Evolutionary conservation across 768 basidiomycete species (phyloP), one percentile per base, ranked within the genome.

Genomic region (Trametes sanguinea): DNA sequence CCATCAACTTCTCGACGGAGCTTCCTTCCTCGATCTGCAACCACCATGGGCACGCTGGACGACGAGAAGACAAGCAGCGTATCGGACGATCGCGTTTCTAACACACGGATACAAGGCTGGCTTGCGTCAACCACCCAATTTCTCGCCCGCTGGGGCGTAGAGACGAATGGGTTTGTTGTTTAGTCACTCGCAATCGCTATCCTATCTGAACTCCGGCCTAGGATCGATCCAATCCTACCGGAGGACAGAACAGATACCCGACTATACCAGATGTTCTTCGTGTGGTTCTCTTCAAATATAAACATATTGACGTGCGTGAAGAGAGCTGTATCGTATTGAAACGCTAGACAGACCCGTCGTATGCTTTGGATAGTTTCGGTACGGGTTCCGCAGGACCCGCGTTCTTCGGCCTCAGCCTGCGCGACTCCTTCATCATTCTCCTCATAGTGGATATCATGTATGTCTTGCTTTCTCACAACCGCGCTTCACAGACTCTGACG

Each of bases 251-350:
- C 68, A 8, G 87, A 89, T 66, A 80, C 75, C n/a, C 81, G 82
- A 48, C 80, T 83, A 53, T 83, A 82, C 67, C 86, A 89, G 62
- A 73, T 88, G 66, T 89, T 89, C 76, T 86, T 86, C 67, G 77
- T 89, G 4, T 89, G 88, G 88, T 86, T 89, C 67, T 84, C 88
- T 7, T 80, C 83, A 56, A 88, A 87, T 68, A 80, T 87, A 72
- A 88, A 88, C 66, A 81, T 89, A 30, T 75, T 87, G 16, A 80
- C 79, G 74, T 87, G 32, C 30, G 79, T 71, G n/a, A 4, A 42
- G 3, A 4, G 2, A n/a, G 37, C 16, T 42, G n/a, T 16, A 39
- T 4, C 14, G 39, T 45, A 17, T n/a, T 0, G 13, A 11, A 37
- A 30, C 30, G 11, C 48, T 32, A 17, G 48, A 27, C 30, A 27